These are phyloP conservation scores for Talaromyces piceae DNA, from an alignment of 2,329 filamentous ascomycete species.

Conservation along the genomic window DNA sequence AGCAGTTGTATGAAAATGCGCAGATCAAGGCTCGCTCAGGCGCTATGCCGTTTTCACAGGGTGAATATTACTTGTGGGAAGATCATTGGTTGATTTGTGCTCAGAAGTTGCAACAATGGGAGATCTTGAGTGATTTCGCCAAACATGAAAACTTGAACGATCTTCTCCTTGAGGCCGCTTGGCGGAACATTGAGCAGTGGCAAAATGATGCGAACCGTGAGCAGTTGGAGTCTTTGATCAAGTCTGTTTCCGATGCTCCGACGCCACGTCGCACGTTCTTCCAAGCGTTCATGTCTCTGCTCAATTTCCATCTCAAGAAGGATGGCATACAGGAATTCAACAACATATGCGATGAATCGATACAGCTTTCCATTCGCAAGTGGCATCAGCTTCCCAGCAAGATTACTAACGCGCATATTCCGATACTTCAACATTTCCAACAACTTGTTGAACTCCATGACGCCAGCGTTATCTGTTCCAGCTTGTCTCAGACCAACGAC, in stretches of 20 bases:
- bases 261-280: constrained; percentile 93
- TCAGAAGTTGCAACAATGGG: constrained; percentile 98
- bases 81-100: constrained; percentile 98
- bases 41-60: constrained; percentile 90
- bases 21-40: constrained; percentile 96
- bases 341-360: constrained; percentile 88
- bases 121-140: constrained; percentile 92
- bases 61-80: constrained; percentile 98
- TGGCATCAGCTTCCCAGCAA: constrained; percentile 97
- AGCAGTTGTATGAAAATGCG: constrained; percentile 90
- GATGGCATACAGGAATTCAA: constrained; percentile 76
- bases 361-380: constrained; percentile 92
- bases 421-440: constrained; percentile 94
- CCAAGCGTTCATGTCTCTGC: constrained; percentile 93
- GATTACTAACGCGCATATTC: constrained; percentile 91
- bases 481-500: constrained; percentile 75
- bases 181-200: constrained; percentile 95
- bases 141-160: constrained; percentile 99
- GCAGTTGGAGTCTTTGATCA: constrained; percentile 85
- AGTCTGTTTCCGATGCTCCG: constrained; percentile 94
- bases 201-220: constrained; percentile 77
- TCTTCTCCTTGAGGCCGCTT: constrained; percentile 86
- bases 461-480: constrained; percentile 91
- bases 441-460: constrained; percentile 95
- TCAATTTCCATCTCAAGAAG: constrained; percentile 87